Conservation (phyloP, 1,139 yeast species). For the Saccharomyces hybrid region DNA sequence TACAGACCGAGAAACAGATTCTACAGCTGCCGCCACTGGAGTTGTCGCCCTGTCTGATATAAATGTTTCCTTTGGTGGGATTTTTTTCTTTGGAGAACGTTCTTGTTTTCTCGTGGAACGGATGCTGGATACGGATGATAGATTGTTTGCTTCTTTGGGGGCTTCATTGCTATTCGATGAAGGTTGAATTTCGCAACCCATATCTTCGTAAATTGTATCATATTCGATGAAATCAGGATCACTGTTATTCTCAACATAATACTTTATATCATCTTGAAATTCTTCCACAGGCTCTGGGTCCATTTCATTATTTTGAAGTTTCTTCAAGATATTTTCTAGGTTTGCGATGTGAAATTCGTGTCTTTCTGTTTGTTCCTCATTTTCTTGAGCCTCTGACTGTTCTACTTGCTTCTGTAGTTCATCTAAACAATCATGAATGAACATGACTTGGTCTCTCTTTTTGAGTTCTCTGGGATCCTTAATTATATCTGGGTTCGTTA, state of each 20-base stretch:
- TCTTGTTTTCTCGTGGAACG: conserved; percentile 5
- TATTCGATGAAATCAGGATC: conserved; percentile 94
- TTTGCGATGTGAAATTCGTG: conserved; percentile 73
- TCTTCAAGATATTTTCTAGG: conserved; percentile 69
- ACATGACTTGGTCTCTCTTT: conserved; percentile 66
- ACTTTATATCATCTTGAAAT: conserved; percentile 83
- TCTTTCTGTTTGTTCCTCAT: conserved; percentile 60
- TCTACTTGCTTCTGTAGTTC: conserved; percentile 81
- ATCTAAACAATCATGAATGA: conserved; percentile 68
- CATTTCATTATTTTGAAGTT: conserved; percentile 74
- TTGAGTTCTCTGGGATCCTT: conserved; percentile 73
- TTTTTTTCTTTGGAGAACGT: conserved; percentile 18
- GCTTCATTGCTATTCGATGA: conserved; percentile 31
- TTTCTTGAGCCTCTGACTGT: conserved; percentile 68
- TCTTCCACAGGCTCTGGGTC: conserved; percentile 76
- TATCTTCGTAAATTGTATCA: conserved; percentile 84
- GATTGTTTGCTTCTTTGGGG: conserved; percentile 3
- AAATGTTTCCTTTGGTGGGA: background rate
- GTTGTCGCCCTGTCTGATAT: background rate
- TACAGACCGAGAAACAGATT: conserved; percentile 4
- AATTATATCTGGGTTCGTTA: conserved; percentile 57
- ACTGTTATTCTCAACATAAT: conserved; percentile 90
- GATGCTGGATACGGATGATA: conserved; percentile 3
- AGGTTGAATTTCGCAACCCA: conserved; percentile 50
- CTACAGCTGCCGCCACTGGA: background rate